Evolutionary conservation across 2,329 filamentous ascomycete species (phyloP).

Genomic region (Fusarium newnesense): DNA sequence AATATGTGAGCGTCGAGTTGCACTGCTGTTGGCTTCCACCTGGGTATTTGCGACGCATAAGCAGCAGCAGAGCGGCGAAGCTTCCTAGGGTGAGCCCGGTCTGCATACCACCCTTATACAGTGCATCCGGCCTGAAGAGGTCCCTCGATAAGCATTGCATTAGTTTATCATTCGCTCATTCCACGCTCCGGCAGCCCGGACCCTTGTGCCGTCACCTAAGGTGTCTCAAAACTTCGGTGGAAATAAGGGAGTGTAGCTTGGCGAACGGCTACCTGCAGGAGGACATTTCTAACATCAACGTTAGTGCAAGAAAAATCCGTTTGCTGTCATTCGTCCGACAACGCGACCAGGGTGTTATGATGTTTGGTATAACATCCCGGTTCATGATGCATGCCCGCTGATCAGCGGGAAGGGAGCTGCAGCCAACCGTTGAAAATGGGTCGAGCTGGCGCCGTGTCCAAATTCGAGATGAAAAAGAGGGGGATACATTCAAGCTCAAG

Average conservation of each 20-base stretch:
- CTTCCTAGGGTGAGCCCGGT: constrained; percentile 15
- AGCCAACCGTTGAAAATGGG: constrained; percentile 12
- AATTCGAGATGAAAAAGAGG: constrained; percentile 2
- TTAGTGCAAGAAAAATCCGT: background rate
- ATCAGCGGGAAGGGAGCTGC: constrained; percentile 26
- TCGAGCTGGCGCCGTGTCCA: background rate
- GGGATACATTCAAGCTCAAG: background rate
- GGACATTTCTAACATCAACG: constrained; percentile 7
- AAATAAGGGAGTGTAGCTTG: background rate
- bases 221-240: constrained; percentile 6
- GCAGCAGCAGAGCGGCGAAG: constrained; percentile 16
- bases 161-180: constrained; percentile 22
- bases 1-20: background rate
- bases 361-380: constrained; percentile 25
- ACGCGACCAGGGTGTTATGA: constrained; percentile 3
- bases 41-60: constrained; percentile 14
- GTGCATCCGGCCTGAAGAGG: constrained; percentile 1
- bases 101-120: constrained; percentile 10
- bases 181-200: constrained; percentile 26
- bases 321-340: constrained; percentile 12
- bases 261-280: constrained; percentile 16
- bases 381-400: constrained; percentile 26
- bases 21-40: constrained; percentile 12
- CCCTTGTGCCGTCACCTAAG: constrained; percentile 10
- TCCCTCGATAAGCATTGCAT: constrained; percentile 30